Conservation (phyloP, 1,284 basidiomycete genomes). For the Ceratobasidium sp. region DNA sequence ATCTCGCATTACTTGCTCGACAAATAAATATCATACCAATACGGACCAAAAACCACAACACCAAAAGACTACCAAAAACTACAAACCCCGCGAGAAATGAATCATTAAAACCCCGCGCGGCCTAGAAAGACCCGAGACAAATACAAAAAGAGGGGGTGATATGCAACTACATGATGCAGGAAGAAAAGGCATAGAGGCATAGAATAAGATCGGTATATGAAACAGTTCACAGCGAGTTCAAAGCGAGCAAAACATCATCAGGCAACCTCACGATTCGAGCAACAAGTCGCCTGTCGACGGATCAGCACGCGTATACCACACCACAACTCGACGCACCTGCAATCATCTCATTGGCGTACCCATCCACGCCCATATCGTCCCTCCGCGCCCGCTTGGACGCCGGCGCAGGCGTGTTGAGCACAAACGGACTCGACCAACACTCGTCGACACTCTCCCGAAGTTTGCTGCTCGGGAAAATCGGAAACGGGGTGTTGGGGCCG, state of each 20-base stretch:
- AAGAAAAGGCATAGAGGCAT: not conserved
- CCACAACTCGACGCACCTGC: slow-evolving; percentile 14
- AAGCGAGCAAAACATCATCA: slow-evolving; percentile 6
- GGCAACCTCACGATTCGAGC: not conserved
- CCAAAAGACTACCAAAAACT: slow-evolving; percentile 17
- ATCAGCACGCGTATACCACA: slow-evolving; percentile 2
- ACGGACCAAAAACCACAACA: slow-evolving; percentile 12
- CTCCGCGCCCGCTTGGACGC: slow-evolving; percentile 32
- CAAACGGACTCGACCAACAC: slow-evolving; percentile 34
- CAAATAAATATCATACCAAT: slow-evolving; percentile 16
- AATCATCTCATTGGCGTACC: slow-evolving; percentile 18
- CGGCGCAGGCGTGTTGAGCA: slow-evolving; percentile 33
- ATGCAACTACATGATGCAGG: not conserved
- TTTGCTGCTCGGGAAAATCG: slow-evolving; percentile 33
- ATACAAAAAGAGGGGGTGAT: slow-evolving; percentile 35
- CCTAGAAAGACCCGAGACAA: slow-evolving; percentile 10
- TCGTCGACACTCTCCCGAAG: slow-evolving; percentile 33
- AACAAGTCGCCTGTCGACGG: slow-evolving; percentile 4
- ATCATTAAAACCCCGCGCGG: slow-evolving; percentile 1
- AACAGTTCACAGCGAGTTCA: slow-evolving; percentile 19
- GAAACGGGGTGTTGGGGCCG: slow-evolving; percentile 30
- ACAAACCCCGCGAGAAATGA: slow-evolving; percentile 21
- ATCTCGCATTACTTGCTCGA: not conserved
- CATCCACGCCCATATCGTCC: slow-evolving; percentile 8
- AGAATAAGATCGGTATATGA: not conserved